Base-by-base conservation (phyloP, 129 eudicot genomes). In the Flaveria robusta region DNA sequence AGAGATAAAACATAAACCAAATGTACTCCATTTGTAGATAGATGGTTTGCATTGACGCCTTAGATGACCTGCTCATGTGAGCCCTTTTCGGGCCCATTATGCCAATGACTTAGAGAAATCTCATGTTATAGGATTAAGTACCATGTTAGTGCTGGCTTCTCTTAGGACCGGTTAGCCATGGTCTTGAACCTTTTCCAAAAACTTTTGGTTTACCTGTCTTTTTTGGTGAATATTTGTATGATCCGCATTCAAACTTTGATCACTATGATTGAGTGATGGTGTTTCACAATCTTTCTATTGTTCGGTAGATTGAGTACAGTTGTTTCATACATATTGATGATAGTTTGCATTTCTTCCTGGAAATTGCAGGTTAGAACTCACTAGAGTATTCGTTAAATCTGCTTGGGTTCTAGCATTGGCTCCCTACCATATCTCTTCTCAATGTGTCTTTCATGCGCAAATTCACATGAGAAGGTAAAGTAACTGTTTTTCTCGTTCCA, bases 351-450 rank as follows among this genome's bases (percentile, higher is more conserved):
- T 81, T 83, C 66, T 71, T 60, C 52, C 51, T 39, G 66, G 46
- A 59, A 68, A 49, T 60, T 85, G 82, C 71, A 94, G 99, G 92
- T 86, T 94, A 85, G 84, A 80, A 75, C 88, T 91, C 60, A 90
- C 99, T 64, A 47, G 84, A 59, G 79, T 19, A 68, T 82, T 82
- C 74, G 67, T 86, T 59, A 85, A 85, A 69, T 76, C 87, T 29
- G 31, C 85, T 49, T 79, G 77, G 85, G 84, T 85, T 64, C 71
- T 86, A 52, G 88, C 96, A 56, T 59, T 88, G 81, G 88, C 87
- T 75, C 75, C 88, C 45, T 90, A 86, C 82, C 87, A 89, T 50
- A 82, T 77, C 70, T 76, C 75, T 51, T 66, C 82, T 45, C 52
- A 65, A 69, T 83, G 76, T 52, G 47, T 79, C 62, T 80, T 82